phyloP scores from a whole-genome alignment of 345 rosid genomes.

The Aurinia saxatilis region DNA sequence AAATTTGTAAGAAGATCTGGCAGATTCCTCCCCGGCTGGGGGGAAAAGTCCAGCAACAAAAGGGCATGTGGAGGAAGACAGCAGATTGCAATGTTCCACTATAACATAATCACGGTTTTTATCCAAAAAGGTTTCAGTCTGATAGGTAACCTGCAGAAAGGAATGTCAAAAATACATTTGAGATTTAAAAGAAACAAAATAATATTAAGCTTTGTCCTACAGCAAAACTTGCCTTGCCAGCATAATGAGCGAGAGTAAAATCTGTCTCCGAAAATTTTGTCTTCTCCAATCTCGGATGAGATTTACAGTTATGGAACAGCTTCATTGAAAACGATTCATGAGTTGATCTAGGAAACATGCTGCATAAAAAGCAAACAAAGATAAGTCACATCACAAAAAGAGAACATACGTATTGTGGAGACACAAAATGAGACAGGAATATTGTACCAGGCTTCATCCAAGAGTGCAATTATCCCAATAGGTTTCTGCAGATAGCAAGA shows the following conservation, averaged over 20 bases:
- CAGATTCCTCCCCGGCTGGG: slow-evolving; percentile 52
- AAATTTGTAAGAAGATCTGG: slow-evolving; percentile 93
- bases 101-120: slow-evolving; percentile 96
- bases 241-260: slow-evolving; percentile 86
- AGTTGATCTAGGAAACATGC: slow-evolving; percentile 98
- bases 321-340: slow-evolving; percentile 79
- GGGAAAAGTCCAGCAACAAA: slow-evolving; percentile 83
- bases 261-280: slow-evolving; percentile 93
- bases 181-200: slow-evolving; percentile 11
- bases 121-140: slow-evolving; percentile 77
- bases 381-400: slow-evolving; percentile 26
- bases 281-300: slow-evolving; percentile 74
- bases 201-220: slow-evolving; percentile 5
- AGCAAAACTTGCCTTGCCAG: slow-evolving; percentile 85
- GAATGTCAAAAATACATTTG: slow-evolving; percentile 3
- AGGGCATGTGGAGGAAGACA: slow-evolving; percentile 80
- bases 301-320: slow-evolving; percentile 67
- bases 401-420: neutral
- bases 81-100: slow-evolving; percentile 84
- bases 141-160: slow-evolving; percentile 77
- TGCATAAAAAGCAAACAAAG: slow-evolving; percentile 50
- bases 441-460: slow-evolving; percentile 98
- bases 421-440: slow-evolving; percentile 7
- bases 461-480: slow-evolving; percentile 85
- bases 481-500: slow-evolving; percentile 74